A percentile compares a stretch with the other conserved stretches of the same genome.
Evolutionary conservation across 2,329 filamentous ascomycete species (phyloP).

Genomic region (Trichoderma atroviride): DNA sequence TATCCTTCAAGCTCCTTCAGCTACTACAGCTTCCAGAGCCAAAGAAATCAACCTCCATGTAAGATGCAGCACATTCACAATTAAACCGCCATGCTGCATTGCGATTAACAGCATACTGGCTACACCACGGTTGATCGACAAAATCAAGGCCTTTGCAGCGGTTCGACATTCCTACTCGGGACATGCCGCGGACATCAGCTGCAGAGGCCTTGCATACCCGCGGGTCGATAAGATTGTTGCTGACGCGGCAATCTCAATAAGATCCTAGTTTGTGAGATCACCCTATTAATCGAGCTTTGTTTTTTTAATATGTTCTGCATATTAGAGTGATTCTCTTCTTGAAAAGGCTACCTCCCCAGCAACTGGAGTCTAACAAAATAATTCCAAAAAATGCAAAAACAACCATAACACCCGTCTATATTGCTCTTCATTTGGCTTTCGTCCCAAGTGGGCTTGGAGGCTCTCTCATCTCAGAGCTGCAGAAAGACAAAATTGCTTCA

Average conservation of each 20-base stretch:
- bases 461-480: neutral
- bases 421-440: neutral
- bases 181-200: neutral
- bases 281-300: neutral
- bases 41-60: neutral
- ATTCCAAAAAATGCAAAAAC: neutral
- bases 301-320: conserved; percentile 1
- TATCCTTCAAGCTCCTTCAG: neutral
- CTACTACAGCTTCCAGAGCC: neutral
- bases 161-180: neutral
- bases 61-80: neutral
- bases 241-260: conserved; percentile 3
- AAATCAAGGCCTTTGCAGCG: neutral
- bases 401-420: neutral
- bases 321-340: neutral
- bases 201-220: neutral
- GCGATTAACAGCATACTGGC: neutral
- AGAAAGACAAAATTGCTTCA: neutral
- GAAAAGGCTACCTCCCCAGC: neutral
- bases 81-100: neutral
- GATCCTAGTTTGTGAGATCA: conserved; percentile 13
- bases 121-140: neutral
- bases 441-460: neutral
- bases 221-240: neutral
- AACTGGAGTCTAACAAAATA: neutral